Evolutionary conservation across 2,329 filamentous ascomycete genomes (phyloP).

Genomic region (Aulographum hederae): DNA sequence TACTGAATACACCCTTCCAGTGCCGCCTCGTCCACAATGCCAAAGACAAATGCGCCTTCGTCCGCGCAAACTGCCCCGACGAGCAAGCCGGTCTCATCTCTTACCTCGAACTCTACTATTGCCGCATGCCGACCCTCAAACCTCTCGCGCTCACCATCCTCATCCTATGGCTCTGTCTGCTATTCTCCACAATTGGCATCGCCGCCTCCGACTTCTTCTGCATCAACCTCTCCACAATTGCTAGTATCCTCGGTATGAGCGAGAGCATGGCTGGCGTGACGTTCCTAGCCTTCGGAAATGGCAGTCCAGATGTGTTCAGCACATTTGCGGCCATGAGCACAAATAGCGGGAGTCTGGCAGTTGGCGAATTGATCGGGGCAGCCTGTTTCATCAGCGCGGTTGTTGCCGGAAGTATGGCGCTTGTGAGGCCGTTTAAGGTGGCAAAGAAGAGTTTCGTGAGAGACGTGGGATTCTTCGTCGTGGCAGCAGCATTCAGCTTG

Average conservation of each 20-base stretch:
- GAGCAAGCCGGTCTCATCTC: constrained; percentile 80
- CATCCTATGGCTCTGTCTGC: constrained; percentile 64
- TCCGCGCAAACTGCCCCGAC: constrained; percentile 64
- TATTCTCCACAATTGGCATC: constrained; percentile 95
- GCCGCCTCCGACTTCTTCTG: constrained; percentile 98
- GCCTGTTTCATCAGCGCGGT: constrained; percentile 93
- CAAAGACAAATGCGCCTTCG: constrained; percentile 70
- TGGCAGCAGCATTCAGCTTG: constrained; percentile 74
- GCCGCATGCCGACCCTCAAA: constrained; percentile 47
- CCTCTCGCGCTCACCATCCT: constrained; percentile 65
- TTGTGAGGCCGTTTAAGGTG: constrained; percentile 89
- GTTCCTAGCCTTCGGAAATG: constrained; percentile 91
- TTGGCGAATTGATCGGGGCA: constrained; percentile 87
- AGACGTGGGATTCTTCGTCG: constrained; percentile 82
- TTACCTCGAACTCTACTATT: constrained; percentile 87
- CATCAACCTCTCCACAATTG: constrained; percentile 86
- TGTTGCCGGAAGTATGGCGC: constrained; percentile 89
- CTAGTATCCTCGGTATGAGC: constrained; percentile 74
- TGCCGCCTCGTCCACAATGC: constrained; percentile 67
- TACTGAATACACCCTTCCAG: too few species aligned
- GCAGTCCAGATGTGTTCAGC: constrained; percentile 94
- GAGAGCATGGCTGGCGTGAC: constrained; percentile 94
- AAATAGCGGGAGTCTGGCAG: constrained; percentile 88
- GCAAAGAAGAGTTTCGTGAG: constrained; percentile 77
- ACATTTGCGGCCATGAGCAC: constrained; percentile 97